Conservation (phyloP, 1,284 basidiomycete genomes). For the Boletellus deceptivus region DNA sequence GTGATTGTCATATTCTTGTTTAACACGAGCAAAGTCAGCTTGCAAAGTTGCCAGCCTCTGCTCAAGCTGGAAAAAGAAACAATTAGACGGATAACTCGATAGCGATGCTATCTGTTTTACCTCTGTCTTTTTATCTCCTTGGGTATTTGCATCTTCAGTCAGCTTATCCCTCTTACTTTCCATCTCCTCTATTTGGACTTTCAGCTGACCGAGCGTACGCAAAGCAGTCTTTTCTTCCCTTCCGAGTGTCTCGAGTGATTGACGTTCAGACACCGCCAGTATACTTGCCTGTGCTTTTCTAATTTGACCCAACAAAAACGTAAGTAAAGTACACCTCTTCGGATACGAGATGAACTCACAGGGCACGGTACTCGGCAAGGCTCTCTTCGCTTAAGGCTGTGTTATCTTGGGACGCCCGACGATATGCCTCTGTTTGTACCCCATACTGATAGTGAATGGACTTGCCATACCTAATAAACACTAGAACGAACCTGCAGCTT, state of each 20-base stretch:
- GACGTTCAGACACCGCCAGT: conserved; percentile 84
- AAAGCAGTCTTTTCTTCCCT: conserved; percentile 79
- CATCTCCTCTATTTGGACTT: conserved; percentile 67
- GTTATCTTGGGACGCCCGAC: conserved; percentile 71
- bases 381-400: conserved; percentile 81
- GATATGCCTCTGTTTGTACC: conserved; percentile 63
- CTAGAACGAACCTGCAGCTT: conserved; percentile 62
- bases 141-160: conserved; percentile 53
- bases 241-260: conserved; percentile 77
- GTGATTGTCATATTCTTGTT: conserved; percentile 72
- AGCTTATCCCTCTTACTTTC: conserved; percentile 62
- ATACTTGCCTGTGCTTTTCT: conserved; percentile 79
- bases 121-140: conserved; percentile 59
- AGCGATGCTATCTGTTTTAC: conserved; percentile 36
- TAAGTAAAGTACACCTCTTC: conserved; percentile 8
- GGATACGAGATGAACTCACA: conserved; percentile 50
- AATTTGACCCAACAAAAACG: neutral
- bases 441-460: conserved; percentile 2
- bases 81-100: conserved; percentile 3
- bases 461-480: neutral
- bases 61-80: conserved; percentile 49
- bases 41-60: conserved; percentile 53
- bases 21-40: conserved; percentile 53
- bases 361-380: conserved; percentile 82
- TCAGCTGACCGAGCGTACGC: conserved; percentile 66